Conservation (phyloP, 768 basidiomycete genomes). For the Chalciporus sphaerocephalus region DNA sequence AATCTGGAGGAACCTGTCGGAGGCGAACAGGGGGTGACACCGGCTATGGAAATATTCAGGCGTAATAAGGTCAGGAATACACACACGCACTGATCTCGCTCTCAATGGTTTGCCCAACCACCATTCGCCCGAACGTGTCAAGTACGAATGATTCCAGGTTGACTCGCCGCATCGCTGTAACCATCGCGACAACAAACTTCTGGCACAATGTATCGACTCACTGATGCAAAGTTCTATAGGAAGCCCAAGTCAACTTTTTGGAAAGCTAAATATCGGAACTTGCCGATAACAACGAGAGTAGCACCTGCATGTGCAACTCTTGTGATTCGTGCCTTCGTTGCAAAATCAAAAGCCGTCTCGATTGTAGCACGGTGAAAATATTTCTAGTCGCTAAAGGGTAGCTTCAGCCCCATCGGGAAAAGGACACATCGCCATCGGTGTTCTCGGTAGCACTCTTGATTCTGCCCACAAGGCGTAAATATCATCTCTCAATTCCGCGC, state of each 20-base stretch:
- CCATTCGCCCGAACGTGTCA: neutral
- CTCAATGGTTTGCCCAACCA: neutral
- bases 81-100: neutral
- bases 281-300: conserved; percentile 16
- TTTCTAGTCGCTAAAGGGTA: conserved; percentile 11
- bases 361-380: conserved; percentile 1
- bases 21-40: neutral
- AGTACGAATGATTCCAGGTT: neutral
- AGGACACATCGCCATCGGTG: conserved; percentile 7
- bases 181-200: conserved; percentile 28
- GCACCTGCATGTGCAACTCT: conserved; percentile 12
- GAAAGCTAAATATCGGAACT: conserved; percentile 20
- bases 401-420: conserved; percentile 6
- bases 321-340: conserved; percentile 20
- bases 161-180: conserved; percentile 21
- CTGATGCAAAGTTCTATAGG: conserved; percentile 23
- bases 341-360: conserved; percentile 19
- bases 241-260: conserved; percentile 16
- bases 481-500: conserved; percentile 16
- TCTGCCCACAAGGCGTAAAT: conserved; percentile 10
- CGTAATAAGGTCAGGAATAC: neutral
- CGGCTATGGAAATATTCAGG: neutral
- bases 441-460: conserved; percentile 13
- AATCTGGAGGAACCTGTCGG: neutral
- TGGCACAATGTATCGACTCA: conserved; percentile 22